Evolutionary conservation across 2,329 filamentous ascomycete species (phyloP), one percentile per base, ranked within the genome.

Genomic region (Pestalotiopsis sp.): DNA sequence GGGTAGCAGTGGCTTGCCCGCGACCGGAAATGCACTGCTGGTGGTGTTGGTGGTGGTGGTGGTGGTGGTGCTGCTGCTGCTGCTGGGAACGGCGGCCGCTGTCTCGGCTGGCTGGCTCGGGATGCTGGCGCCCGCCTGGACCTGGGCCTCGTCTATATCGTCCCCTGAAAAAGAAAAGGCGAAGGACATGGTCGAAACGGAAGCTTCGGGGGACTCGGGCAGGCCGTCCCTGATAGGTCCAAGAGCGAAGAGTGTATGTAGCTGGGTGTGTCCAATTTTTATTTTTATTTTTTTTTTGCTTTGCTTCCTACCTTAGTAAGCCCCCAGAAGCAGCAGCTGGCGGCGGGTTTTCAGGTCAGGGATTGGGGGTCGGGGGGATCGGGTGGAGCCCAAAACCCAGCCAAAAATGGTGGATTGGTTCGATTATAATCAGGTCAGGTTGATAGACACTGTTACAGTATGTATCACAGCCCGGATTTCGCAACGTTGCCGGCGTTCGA

Each of bases 151-250:
- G 71, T 90, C 87, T 83, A 91, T 91, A 73, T 91, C 89, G 69
- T 91, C 89, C 40, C 89, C 89, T 17, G 84, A 82, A 75, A 91
- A 91, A 20, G 84, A 85, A 74, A 91, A 91, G 57, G 87, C 87
- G 75, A 90, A 90, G 4, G 86, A 81, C 83, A 80, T 79, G 66
- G 70, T 27, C 38, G 17, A 12, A 25, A 23, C 20, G 52, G 45
- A 38, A 58, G 45, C 23, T 27, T 49, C 23, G 49, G 45, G 45
- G 25, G 20, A 17, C 27, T 17, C 12, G 64, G 27, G 41, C 59
- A 38, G 17, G 59, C 59, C 31, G 25, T 45, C 45, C 27, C 58
- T 66, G 64, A 69, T 69, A 69, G 68, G 68, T 58, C 68, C 41
- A 49, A 23, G 56, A 41, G 56, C 68, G 68, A 69, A 58, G 49